These are phyloP conservation scores for Pinus tabuliformis DNA, from an alignment of 75 land plant species.

Conservation along the genomic window DNA sequence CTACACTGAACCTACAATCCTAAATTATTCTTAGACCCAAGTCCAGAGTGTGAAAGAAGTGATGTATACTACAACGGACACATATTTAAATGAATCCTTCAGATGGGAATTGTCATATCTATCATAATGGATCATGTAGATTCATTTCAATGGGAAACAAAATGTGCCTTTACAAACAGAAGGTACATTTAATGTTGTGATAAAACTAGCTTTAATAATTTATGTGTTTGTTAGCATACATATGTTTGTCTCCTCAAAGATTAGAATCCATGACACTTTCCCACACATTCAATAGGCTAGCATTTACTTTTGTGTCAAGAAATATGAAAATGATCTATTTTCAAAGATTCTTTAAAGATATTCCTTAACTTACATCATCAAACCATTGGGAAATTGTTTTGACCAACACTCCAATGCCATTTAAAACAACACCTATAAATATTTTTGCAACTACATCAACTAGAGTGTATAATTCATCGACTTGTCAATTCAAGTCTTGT, in stretches of 20 bases:
- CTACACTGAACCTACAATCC: not conserved
- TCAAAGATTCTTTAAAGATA: conserved; percentile 30
- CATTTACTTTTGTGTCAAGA: not conserved
- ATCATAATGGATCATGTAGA: not conserved
- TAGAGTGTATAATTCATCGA: conserved; percentile 78
- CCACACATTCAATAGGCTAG: not conserved
- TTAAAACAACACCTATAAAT: conserved; percentile 46
- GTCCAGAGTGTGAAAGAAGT: not conserved
- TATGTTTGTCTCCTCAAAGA: not conserved
- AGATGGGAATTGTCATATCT: not conserved
- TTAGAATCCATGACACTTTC: not conserved
- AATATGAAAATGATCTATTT: conserved; percentile 2
- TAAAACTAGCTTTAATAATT: not conserved
- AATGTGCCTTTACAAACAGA: too few species aligned
- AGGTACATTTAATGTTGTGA: not conserved
- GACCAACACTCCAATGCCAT: conserved; percentile 50
- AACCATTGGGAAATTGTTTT: conserved; percentile 65
- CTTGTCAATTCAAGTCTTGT: conserved; percentile 84
- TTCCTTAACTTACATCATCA: conserved; percentile 18
- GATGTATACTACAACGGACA: not conserved
- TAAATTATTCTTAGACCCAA: not conserved
- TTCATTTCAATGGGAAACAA: not conserved
- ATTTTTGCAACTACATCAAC: conserved; percentile 82
- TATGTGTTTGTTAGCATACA: not conserved
- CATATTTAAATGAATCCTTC: not conserved